phyloP scores from a whole-genome alignment of 805 yeast species.

The Wickerhamomyces queroliae region DNA sequence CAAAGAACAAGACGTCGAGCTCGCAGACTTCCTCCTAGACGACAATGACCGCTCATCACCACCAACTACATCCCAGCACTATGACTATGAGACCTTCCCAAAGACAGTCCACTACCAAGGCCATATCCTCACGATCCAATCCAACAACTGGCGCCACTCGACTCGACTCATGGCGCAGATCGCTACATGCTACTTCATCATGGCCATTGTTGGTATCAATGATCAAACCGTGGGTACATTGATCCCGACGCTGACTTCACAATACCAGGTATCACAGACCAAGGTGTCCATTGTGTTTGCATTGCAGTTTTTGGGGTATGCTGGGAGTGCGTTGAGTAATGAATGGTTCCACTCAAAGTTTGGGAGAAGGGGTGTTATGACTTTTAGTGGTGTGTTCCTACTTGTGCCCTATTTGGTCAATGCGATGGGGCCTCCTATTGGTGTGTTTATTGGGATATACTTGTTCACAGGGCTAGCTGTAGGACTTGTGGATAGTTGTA shows the following conservation, averaged over 20 bases:
- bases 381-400: slow-evolving; percentile 30
- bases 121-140: slow-evolving; percentile 2
- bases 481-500: slow-evolving; percentile 51
- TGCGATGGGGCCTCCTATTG: slow-evolving; percentile 31
- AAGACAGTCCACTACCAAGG: slow-evolving; percentile 3
- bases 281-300: slow-evolving; percentile 45
- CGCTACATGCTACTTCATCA: slow-evolving; percentile 29
- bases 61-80: too few relatives aligned
- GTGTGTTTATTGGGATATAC: slow-evolving; percentile 33
- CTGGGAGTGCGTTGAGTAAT: slow-evolving; percentile 43
- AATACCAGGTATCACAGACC: slow-evolving; percentile 43
- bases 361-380: slow-evolving; percentile 44
- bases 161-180: slow-evolving; percentile 42
- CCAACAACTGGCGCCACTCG: slow-evolving; percentile 20
- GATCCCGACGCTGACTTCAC: slow-evolving; percentile 42
- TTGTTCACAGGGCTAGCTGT: slow-evolving; percentile 45
- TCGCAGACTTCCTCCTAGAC: slow-evolving; percentile 2
- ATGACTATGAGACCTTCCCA: too few relatives aligned
- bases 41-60: too few relatives aligned
- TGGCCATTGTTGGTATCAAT: slow-evolving; percentile 45
- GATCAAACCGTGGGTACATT: slow-evolving; percentile 61
- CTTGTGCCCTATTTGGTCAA: slow-evolving; percentile 32
- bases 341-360: slow-evolving; percentile 33
- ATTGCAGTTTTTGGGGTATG: slow-evolving; percentile 49
- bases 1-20: too few relatives aligned